A percentile compares a stretch with the other conserved stretches of the same genome.
phyloP scores from a whole-genome alignment of 176 grass and related monocot species.

The Rhynchospora breviuscula region DNA sequence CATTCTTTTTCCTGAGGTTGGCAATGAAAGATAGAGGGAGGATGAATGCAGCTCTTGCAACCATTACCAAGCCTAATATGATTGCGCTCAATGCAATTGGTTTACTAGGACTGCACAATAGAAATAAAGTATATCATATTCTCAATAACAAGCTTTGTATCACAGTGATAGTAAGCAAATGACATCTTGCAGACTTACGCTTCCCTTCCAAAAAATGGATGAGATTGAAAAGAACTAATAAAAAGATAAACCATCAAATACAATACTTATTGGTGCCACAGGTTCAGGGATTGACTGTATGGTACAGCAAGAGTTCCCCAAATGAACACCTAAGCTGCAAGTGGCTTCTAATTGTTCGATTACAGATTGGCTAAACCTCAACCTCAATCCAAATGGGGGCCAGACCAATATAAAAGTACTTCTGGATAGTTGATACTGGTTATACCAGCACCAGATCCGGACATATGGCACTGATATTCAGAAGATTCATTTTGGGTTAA shows the following conservation, averaged over 20 bases:
- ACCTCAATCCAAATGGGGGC: not conserved
- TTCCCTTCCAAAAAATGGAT: not conserved
- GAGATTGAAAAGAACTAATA: not conserved
- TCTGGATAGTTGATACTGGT: not conserved
- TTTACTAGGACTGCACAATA: conserved; percentile 73
- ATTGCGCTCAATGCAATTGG: conserved; percentile 67
- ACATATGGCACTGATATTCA: not conserved
- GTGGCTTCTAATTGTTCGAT: not conserved
- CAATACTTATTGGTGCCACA: not conserved
- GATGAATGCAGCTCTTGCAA: conserved; percentile 84
- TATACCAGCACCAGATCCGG: not conserved
- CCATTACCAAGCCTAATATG: conserved; percentile 83
- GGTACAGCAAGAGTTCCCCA: not conserved
- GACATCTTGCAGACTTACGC: not conserved
- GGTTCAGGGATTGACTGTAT: not conserved
- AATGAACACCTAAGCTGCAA: not conserved
- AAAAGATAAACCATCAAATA: not conserved
- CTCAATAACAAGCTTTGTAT: not conserved
- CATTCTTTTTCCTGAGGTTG: conserved; percentile 62
- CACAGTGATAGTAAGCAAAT: not conserved
- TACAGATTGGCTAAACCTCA: not conserved
- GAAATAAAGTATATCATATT: not conserved
- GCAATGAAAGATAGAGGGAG: conserved; percentile 74
- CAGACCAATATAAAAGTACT: not conserved
- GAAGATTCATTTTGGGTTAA: not conserved